Base-by-base conservation (phyloP, 495 filamentous ascomycete species). In the Sphaerosporella brunnea region DNA sequence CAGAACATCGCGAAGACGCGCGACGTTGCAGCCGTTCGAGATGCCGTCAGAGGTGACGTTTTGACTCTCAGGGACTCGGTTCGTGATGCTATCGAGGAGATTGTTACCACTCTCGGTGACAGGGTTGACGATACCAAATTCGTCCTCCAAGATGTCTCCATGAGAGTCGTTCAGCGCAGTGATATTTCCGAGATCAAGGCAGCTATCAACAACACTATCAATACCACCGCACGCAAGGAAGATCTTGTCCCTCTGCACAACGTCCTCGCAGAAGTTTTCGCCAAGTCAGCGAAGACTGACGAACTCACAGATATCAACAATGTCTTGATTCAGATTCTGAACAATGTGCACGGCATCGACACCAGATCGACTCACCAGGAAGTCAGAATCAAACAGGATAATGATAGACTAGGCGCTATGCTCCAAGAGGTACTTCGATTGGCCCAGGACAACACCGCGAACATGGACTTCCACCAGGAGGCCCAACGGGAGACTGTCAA, bases 161-260 rank as follows among this genome's bases (percentile, higher is more conserved):
- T 48, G 11, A 53, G 37, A 28, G 51, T 49, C 4, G 53, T 49
- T 24, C 55, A 58, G 35, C 58, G 52, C 34, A 45, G 19, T 18
- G 55, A 58, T 20, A 34, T 56, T 25, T 36, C 49, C 15, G 54
- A 58, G 25, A 30, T 57, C 41, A 58, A 34, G 34, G 45, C 24
- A 13, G 40, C 23, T 26, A 43, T 43, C 23, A 13, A 9, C 3
- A 43, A 26, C 40, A 25, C 40, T 1, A 36, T 57, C n/a, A 39
- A 43, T 18, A 37, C 43, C 28, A 47, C 50, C 28, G 47, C 56
- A 8, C 40, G 58, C 13, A 59, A 58, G 30, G 55, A 55, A 15
- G 56, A 59, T 32, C 52, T 59, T 5, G 49, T 59, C 25, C 45
- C 51, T 26, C 50, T 59, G 19, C 55, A 59, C 23, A 59, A 55